Evolutionary conservation across 1,284 basidiomycete species (phyloP), one percentile per base, ranked within the genome.

Genomic region (Puccinia coronata): DNA sequence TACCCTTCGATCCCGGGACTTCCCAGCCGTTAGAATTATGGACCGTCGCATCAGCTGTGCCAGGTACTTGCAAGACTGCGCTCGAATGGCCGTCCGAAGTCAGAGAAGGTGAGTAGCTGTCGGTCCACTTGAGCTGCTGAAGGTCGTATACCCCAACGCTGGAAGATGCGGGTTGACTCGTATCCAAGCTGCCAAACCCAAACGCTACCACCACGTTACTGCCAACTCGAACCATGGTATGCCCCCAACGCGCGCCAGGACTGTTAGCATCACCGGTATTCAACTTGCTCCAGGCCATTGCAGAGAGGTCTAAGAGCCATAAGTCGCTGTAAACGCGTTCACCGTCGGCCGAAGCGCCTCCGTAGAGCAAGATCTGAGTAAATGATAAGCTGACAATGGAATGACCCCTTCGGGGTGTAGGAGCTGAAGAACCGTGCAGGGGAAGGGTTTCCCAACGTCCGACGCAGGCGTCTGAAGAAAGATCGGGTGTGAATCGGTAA

Each of bases 161-260:
- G 31, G 69, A 31, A 18, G 77, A 43, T 20, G 77, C 77, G 5
- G 69, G n/a, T 41, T 47, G 77, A 61, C 77, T 72, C 11, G n/a
- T 20, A 23, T 61, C 77, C n/a, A 61, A 16, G 28, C 67, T 47
- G 23, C 77, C 67, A 49, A 43, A 80, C 0, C 77, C 77, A 61
- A 80, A 80, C 14, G 69, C 55, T 36, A 80, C 49, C 34, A 80
- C 43, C 1, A 80, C 67, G 18, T 69, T 65, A 34, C 43, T 67
- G 18, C 77, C 77, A 3, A 80, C 67, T 70, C 77, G 47, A 23
- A 53, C 57, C 77, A 80, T 80, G 6, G 69, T 57, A 39, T 80
- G 77, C 25, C 77, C 77, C 77, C 77, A 80, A 9, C 77, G 77
- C 3, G 77, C 36, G 31, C 47, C 65, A 25, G 77, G 67, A n/a